Base-by-base conservation (phyloP, 768 basidiomycete genomes). In the Boletellus ananiceps region DNA sequence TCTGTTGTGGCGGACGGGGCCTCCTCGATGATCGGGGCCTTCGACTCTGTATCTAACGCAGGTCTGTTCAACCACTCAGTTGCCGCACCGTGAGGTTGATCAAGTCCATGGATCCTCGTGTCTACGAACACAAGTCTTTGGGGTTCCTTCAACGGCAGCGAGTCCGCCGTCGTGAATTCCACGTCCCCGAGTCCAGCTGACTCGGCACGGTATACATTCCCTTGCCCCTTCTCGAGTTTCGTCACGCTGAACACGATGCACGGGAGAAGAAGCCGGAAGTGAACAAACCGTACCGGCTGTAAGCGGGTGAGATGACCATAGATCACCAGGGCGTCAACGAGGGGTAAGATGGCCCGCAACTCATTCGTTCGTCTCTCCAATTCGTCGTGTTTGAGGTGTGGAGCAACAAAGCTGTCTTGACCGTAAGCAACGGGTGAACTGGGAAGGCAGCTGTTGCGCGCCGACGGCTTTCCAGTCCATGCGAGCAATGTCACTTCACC, bases 191-290 rank as follows among this genome's bases (percentile, higher is more conserved):
- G 25, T 18, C 11, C 42, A 16, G 7, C 21, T 23, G 49, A 27
- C 49, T 44, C 31, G 15, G 49, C 49, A 14, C 11, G n/a, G 25
- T 50, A 50, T 14, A 44, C n/a, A 16, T 44, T 34, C n/a, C 13
- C 38, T 33, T 40, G 18, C 5, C 6, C 21, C n/a, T 18, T 38
- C 16, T 7, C 16, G 23, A 50, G 29, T 2, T 16, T 34, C n/a
- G 4, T 40, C 31, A 40, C 37, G 38, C 21, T 8, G 38, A 50
- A 50, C 15, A 40, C 32, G 23, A 50, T 45, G 15, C 49, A 50
- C 8, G 49, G 43, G 19, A 50, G 37, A 15, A 25, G 38, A 1
- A 50, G 43, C 11, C 32, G 49, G 13, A 39, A 44, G 16, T 50
- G 43, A 5, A 16, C 18, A 8, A 50, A 50, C 9, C 39, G 32